Conservation (phyloP, 352 stramenopile species). For the Pythium plurisporium region DNA sequence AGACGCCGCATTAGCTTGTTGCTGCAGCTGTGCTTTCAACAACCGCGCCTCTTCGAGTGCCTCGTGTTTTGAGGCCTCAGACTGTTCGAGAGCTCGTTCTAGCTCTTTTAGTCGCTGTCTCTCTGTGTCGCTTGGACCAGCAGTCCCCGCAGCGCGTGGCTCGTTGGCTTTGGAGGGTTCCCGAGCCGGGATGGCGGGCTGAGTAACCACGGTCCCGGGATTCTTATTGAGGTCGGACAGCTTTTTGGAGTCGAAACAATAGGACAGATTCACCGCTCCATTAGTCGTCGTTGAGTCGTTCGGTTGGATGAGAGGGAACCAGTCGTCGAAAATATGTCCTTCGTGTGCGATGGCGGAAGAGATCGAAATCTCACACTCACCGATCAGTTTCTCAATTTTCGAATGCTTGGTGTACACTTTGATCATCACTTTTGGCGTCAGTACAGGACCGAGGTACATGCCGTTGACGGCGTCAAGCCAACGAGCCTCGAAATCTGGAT, state of each 20-base stretch:
- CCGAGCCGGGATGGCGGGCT: no score
- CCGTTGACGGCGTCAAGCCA: conserved; percentile 47
- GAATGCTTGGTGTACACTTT: conserved; percentile 68
- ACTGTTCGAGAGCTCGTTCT: conserved; percentile 16
- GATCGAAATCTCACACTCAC: conserved; percentile 70
- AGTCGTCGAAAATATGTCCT: conserved; percentile 69
- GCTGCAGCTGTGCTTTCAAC: conserved; percentile 36
- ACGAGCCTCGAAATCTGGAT: conserved; percentile 43
- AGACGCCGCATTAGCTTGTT: conserved; percentile 25
- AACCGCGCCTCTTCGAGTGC: conserved; percentile 46
- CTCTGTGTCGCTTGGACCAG: background rate
- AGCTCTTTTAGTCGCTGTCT: conserved; percentile 11
- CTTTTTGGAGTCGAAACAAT: conserved; percentile 55
- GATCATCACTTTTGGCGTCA: conserved; percentile 67
- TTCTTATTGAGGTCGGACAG: conserved; percentile 4
- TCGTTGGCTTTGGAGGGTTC: conserved; percentile 13
- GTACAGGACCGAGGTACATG: conserved; percentile 49
- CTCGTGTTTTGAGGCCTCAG: conserved; percentile 37
- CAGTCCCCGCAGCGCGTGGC: background rate
- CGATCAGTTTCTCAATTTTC: conserved; percentile 65
- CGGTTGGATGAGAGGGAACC: conserved; percentile 41
- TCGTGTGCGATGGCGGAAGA: conserved; percentile 66
- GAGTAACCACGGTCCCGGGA: no score
- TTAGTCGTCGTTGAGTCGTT: conserved; percentile 13
- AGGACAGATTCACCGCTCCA: conserved; percentile 44